Evolutionary conservation across 306 rosid genomes (phyloP).

Genomic region (Gynostemma pentaphyllum): DNA sequence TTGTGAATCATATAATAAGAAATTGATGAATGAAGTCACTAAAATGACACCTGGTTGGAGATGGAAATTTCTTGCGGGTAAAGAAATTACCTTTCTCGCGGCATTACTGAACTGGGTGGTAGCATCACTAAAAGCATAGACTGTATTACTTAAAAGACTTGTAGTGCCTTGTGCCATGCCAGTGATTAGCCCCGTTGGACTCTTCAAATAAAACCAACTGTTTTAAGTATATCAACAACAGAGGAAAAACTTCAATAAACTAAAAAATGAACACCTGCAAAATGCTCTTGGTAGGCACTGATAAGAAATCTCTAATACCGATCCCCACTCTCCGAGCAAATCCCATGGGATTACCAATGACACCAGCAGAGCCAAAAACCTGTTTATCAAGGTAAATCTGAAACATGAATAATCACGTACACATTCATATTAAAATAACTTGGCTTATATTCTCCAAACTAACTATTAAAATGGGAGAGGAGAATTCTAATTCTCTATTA

Average conservation of each 20-base stretch:
- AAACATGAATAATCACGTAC: not conserved
- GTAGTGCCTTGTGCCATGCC: constrained; percentile 95
- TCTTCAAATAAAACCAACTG: constrained; percentile 36
- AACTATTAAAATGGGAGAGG: not conserved
- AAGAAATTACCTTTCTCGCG: constrained; percentile 71
- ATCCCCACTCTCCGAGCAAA: constrained; percentile 88
- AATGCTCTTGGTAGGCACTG: constrained; percentile 76
- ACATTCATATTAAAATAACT: not conserved
- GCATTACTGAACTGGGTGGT: constrained; percentile 94
- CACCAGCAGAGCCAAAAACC: constrained; percentile 98
- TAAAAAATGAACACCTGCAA: constrained; percentile 37
- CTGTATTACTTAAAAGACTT: constrained; percentile 87
- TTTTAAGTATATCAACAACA: not conserved
- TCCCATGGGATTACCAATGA: constrained; percentile 95
- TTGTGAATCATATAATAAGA: constrained; percentile 5
- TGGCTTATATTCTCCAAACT: not conserved
- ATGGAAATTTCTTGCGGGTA: constrained; percentile 11
- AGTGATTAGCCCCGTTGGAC: constrained; percentile 77
- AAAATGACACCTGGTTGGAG: not conserved
- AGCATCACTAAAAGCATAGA: constrained; percentile 90
- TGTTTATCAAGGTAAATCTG: constrained; percentile 24
- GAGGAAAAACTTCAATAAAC: not conserved
- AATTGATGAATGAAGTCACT: not conserved
- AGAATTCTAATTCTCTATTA: no score
- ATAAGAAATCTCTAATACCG: constrained; percentile 80